Evolutionary conservation across 805 yeast species (phyloP).

Genomic region (Kodamaea neixiangensis): DNA sequence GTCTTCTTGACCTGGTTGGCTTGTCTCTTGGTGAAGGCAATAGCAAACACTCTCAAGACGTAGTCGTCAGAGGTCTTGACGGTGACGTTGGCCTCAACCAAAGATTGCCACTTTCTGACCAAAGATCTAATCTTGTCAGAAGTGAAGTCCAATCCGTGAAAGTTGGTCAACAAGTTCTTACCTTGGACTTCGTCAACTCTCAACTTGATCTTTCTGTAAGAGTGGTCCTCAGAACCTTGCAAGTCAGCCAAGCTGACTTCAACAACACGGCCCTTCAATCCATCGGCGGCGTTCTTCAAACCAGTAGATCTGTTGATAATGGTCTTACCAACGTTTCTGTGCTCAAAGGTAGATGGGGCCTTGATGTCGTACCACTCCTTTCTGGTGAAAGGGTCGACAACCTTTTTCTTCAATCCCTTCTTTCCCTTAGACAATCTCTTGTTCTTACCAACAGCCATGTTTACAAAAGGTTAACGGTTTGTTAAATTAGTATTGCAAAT

Average conservation of each 20-base stretch:
- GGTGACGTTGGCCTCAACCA: constrained; percentile 96
- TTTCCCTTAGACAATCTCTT: constrained; percentile 86
- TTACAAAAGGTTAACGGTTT: constrained; percentile 14
- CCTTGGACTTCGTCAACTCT: constrained; percentile 99
- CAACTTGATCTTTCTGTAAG: constrained; percentile 94
- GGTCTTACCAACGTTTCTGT: constrained; percentile 98
- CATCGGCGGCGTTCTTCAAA: constrained; percentile 97
- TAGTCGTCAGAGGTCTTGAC: constrained; percentile 97
- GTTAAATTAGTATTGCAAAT: not conserved
- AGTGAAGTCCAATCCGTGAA: constrained; percentile 98
- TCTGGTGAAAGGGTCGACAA: constrained; percentile 99
- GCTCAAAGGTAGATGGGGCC: constrained; percentile 98
- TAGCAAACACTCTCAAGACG: constrained; percentile 92
- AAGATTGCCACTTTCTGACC: constrained; percentile 98
- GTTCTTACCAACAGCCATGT: constrained; percentile 77
- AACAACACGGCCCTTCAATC: constrained; percentile 96
- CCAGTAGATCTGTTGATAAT: constrained; percentile 98
- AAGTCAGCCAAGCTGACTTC: constrained; percentile 96
- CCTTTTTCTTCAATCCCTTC: constrained; percentile 99
- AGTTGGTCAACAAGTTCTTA: constrained; percentile 96
- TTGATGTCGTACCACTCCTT: constrained; percentile 98
- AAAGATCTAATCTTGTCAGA: constrained; percentile 95
- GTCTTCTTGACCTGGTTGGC: constrained; percentile 97
- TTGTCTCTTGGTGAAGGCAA: constrained; percentile 98
- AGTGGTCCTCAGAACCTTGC: constrained; percentile 98